Conservation (phyloP, 768 basidiomycete genomes). For the Mycena epipterygia region DNA sequence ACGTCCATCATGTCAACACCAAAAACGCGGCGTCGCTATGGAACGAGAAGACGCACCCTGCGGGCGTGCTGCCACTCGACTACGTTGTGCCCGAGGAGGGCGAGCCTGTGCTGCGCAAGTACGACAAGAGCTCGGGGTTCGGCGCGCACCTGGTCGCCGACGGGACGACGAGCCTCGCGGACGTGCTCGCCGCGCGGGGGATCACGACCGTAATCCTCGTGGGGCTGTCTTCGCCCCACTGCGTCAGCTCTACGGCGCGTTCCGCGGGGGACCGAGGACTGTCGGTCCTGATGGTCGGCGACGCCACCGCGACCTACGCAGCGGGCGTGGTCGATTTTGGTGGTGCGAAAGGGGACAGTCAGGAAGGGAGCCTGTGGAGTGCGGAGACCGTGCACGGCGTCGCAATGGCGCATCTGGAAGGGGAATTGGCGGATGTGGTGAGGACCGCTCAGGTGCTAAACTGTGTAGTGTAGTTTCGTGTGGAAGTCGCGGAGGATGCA, state of each 20-base stretch:
- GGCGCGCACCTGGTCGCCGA: conserved; percentile 16
- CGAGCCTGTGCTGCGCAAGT: conserved; percentile 32
- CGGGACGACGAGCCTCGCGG: conserved; percentile 8
- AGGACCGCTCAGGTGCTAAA: conserved; percentile 19
- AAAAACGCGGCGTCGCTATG: conserved; percentile 1
- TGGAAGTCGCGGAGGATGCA: no score
- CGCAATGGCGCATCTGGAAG: conserved; percentile 27
- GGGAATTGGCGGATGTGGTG: conserved; percentile 29
- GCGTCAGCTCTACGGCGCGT: conserved; percentile 31
- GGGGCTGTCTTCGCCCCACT: conserved; percentile 29
- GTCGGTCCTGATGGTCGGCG: conserved; percentile 26
- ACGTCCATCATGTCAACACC: conserved; percentile 30
- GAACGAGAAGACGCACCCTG: conserved; percentile 15
- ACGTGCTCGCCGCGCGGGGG: conserved; percentile 14
- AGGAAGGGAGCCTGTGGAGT: conserved; percentile 24
- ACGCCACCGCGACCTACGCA: conserved; percentile 24
- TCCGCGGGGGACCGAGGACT: conserved; percentile 19
- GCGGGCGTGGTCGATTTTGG: background rate
- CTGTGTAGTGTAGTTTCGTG: background rate
- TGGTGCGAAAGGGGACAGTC: background rate
- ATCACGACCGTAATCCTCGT: conserved; percentile 24
- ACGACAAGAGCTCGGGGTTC: conserved; percentile 31
- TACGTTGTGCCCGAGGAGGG: conserved; percentile 18
- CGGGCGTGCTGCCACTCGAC: conserved; percentile 19
- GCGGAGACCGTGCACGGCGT: conserved; percentile 26